phyloP scores from a whole-genome alignment of 768 basidiomycete genomes.

The Postia placenta region DNA sequence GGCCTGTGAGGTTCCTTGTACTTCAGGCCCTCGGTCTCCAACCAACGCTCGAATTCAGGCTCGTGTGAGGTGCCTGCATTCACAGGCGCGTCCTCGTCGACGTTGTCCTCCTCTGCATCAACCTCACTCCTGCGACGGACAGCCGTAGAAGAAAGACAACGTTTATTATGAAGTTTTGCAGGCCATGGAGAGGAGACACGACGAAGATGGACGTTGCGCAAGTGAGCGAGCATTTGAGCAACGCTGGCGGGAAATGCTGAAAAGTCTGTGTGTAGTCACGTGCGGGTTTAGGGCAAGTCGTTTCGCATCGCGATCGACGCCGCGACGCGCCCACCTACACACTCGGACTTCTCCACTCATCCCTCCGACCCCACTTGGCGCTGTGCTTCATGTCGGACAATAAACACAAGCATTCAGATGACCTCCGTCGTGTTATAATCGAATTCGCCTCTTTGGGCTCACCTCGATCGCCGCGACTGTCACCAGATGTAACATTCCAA shows the following conservation, averaged over 20 bases:
- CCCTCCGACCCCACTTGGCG: too few species aligned
- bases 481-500: conserved; percentile 29
- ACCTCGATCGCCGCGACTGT: conserved; percentile 36
- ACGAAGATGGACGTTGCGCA: conserved; percentile 16
- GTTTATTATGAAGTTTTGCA: neutral
- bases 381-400: too few species aligned
- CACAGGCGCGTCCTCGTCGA: conserved; percentile 4
- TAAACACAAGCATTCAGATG: too few species aligned
- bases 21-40: conserved; percentile 33
- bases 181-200: conserved; percentile 8
- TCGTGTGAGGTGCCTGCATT: conserved; percentile 12
- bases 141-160: conserved; percentile 3
- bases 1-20: conserved; percentile 40
- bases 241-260: conserved; percentile 17
- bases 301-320: neutral
- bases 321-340: too few species aligned
- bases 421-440: too few species aligned
- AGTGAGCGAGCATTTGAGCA: conserved; percentile 22
- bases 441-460: conserved; percentile 45
- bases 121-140: conserved; percentile 3
- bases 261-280: conserved; percentile 19
- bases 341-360: too few species aligned
- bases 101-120: conserved; percentile 14
- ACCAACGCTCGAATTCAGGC: conserved; percentile 28
- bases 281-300: conserved; percentile 22